Evolutionary conservation across 2,329 filamentous ascomycete genomes (phyloP).

Genomic region (Bertia moriformis): DNA sequence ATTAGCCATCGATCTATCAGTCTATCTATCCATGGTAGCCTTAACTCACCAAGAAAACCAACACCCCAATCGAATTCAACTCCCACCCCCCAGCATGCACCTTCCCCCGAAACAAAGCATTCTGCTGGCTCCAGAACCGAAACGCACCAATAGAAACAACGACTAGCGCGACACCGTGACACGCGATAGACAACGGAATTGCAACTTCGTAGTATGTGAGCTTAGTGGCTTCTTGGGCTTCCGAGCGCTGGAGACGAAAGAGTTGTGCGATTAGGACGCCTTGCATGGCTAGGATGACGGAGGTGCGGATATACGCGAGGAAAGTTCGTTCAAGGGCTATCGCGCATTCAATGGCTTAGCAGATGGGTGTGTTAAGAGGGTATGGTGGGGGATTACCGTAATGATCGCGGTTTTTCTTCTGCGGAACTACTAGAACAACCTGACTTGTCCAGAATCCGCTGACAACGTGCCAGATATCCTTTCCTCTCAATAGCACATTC

Average conservation of each 20-base stretch:
- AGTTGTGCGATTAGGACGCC: background rate
- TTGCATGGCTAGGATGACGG: background rate
- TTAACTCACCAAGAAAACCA: background rate
- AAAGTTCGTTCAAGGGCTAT: background rate
- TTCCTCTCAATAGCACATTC: slow-evolving; percentile 1
- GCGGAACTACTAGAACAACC: slow-evolving; percentile 18
- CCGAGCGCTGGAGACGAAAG: background rate
- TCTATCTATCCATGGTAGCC: too few relatives aligned
- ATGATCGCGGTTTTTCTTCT: slow-evolving; percentile 23
- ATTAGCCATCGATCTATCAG: too few relatives aligned
- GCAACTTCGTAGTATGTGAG: background rate
- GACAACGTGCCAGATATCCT: background rate
- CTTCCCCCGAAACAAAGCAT: background rate
- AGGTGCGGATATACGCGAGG: background rate
- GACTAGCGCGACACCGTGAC: background rate
- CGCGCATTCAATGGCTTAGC: background rate
- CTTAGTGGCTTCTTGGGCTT: background rate
- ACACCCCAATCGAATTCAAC: background rate
- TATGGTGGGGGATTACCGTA: slow-evolving; percentile 14
- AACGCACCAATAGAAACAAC: background rate
- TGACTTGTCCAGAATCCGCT: slow-evolving; percentile 5
- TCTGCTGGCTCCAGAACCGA: slow-evolving; percentile 1
- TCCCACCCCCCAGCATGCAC: background rate
- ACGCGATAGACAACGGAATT: background rate
- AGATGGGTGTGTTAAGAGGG: background rate